Evolutionary conservation across 352 stramenopile genomes (phyloP), one percentile per base, ranked within the genome.

Genomic region (Globisporangium emineosum): DNA sequence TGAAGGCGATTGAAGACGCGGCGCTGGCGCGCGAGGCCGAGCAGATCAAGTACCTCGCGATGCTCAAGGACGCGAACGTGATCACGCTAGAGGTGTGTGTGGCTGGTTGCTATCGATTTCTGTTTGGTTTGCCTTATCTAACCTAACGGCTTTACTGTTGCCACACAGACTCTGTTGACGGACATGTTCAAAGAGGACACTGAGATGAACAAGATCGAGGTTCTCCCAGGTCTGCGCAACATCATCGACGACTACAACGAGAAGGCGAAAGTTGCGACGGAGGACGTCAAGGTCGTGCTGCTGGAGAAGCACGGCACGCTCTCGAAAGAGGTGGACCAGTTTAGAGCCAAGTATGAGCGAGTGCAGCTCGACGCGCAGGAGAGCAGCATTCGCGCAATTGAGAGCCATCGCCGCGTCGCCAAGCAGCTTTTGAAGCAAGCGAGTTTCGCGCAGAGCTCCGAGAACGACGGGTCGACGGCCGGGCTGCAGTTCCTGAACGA

Each of bases 121-220:
- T 29, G 15, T 43, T 47, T 9, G 30, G 19, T 19, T 43, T 23
- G 42, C 2, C 17, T 12, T n/a, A 50, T 50, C 37, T 45, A 45
- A 45, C 3, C 17, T 50, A 10, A 13, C n/a, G 29, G 45, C 8
- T 13, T 17, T 17, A 17, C 27, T 12, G 12, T 27, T 4, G 8
- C 15, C 6, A 10, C 21, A 42, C 64, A 95, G 77, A 97, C 85
- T 50, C 74, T 97, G 27, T 74, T 97, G 51, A 70, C 73, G 57
- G 91, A 98, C 64, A 97, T 98, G 86, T 98, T 98, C 65, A 86
- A 86, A 43, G 90, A 97, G 43, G 93, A 98, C 75, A 86, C 77
- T 13, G 93, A 98, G 57, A 94, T 97, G 69, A 83, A 69, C 69
- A 97, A 97, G 71, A 93, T 98, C 40, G 84, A 95, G 60, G 76